Evolutionary conservation across 2,329 filamentous ascomycete species (phyloP).

Genomic region (Elsinoe ampelina): DNA sequence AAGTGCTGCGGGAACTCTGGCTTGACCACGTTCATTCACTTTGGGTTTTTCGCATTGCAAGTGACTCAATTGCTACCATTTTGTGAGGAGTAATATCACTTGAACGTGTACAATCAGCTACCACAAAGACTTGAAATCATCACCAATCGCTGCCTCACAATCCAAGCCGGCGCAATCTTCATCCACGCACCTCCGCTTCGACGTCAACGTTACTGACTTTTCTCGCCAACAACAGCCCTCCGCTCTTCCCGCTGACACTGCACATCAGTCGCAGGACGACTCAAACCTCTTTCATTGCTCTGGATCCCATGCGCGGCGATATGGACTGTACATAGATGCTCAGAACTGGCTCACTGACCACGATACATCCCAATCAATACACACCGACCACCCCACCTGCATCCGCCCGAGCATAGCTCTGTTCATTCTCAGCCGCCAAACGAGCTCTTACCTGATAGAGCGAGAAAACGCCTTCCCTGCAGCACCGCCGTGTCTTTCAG

Average conservation of each 20-base stretch:
- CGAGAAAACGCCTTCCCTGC: neutral
- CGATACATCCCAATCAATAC: neutral
- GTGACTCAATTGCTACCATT: neutral
- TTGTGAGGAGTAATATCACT: neutral
- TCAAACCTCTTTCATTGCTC: neutral
- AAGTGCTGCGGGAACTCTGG: neutral
- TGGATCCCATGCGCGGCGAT: neutral
- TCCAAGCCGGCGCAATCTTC: conserved; percentile 5
- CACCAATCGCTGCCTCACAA: neutral
- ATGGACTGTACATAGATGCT: neutral
- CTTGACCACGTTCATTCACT: neutral
- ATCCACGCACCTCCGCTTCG: neutral
- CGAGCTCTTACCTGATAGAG: neutral
- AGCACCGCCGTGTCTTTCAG: neutral
- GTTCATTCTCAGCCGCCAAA: neutral
- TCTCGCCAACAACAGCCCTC: neutral
- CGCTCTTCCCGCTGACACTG: neutral
- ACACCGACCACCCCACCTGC: neutral
- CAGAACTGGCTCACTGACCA: neutral
- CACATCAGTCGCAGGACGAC: neutral
- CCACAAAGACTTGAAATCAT: neutral
- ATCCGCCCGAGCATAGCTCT: neutral
- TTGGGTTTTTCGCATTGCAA: neutral
- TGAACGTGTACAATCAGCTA: neutral
- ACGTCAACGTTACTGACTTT: neutral